Evolutionary conservation across 208 protist species (phyloP).

Genomic region (Acanthamoeba royreba): DNA sequence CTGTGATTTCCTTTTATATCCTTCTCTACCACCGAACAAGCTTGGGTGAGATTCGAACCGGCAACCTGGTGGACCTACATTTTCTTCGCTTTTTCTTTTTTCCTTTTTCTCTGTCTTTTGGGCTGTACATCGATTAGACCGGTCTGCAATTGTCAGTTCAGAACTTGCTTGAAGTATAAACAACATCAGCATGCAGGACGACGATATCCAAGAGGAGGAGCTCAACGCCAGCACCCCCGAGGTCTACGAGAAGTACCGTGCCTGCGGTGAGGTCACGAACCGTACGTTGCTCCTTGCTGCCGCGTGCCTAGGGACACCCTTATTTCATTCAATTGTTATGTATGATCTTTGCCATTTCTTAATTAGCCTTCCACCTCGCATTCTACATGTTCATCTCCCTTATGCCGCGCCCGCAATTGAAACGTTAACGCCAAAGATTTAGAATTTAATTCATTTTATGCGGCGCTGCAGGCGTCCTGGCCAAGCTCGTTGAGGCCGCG

Average conservation of each 20-base stretch:
- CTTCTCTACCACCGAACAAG: too few relatives aligned
- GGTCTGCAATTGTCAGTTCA: too few relatives aligned
- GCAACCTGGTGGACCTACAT: too few relatives aligned
- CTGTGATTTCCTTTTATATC: too few relatives aligned
- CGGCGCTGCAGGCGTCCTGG: slow-evolving; percentile 80
- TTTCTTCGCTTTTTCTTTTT: too few relatives aligned
- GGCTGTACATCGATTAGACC: too few relatives aligned
- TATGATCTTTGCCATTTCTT: background rate
- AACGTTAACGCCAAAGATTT: background rate
- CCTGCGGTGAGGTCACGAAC: background rate
- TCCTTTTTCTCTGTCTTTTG: too few relatives aligned
- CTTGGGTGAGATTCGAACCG: too few relatives aligned
- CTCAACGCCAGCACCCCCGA: slow-evolving; percentile 27
- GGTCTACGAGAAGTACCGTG: slow-evolving; percentile 21
- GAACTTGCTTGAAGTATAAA: background rate
- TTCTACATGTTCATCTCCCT: too few relatives aligned
- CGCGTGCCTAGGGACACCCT: too few relatives aligned
- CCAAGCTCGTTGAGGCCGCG: slow-evolving; percentile 83
- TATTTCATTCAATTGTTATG: background rate
- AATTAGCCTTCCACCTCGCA: background rate
- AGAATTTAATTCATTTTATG: too few relatives aligned
- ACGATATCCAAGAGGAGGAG: slow-evolving; percentile 31
- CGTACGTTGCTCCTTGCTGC: slow-evolving; percentile 3
- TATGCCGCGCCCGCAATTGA: background rate
- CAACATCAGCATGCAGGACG: background rate